These are phyloP conservation scores for Tarenaya hassleriana DNA, from an alignment of 345 rosid species.

Conservation along the genomic window DNA sequence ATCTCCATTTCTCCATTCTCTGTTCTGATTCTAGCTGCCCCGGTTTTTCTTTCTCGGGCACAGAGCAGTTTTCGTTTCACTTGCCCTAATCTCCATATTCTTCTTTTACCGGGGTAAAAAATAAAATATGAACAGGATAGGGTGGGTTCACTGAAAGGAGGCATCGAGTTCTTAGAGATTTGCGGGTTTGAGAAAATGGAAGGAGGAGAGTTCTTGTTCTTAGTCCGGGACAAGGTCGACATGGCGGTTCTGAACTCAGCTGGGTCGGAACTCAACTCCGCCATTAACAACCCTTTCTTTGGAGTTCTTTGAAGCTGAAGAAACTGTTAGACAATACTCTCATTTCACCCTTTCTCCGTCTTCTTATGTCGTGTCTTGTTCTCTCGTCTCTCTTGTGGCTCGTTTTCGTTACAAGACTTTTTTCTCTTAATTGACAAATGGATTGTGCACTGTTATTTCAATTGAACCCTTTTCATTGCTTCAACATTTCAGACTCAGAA, in stretches of 20 bases:
- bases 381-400: too few relatives aligned
- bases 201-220: conserved; percentile 68
- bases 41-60: too few relatives aligned
- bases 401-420: not conserved
- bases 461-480: too few relatives aligned
- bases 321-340: too few relatives aligned
- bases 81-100: not conserved
- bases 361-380: too few relatives aligned
- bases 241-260: conserved; percentile 68
- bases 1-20: too few relatives aligned
- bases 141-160: conserved; percentile 75
- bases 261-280: conserved; percentile 92
- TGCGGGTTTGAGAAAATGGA: conserved; percentile 85
- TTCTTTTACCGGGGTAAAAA: not conserved
- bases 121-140: conserved; percentile 58
- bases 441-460: not conserved
- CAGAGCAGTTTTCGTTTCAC: too few relatives aligned
- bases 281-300: conserved; percentile 86
- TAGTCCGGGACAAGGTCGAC: conserved; percentile 72
- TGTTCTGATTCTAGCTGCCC: too few relatives aligned
- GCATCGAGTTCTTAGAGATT: conserved; percentile 72
- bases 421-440: not conserved
- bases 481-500: too few relatives aligned
- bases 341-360: too few relatives aligned
- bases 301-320: conserved; percentile 57